phyloP scores from a whole-genome alignment of 2,329 filamentous ascomycete genomes.

The Paecilomyces dactylethromorphus region DNA sequence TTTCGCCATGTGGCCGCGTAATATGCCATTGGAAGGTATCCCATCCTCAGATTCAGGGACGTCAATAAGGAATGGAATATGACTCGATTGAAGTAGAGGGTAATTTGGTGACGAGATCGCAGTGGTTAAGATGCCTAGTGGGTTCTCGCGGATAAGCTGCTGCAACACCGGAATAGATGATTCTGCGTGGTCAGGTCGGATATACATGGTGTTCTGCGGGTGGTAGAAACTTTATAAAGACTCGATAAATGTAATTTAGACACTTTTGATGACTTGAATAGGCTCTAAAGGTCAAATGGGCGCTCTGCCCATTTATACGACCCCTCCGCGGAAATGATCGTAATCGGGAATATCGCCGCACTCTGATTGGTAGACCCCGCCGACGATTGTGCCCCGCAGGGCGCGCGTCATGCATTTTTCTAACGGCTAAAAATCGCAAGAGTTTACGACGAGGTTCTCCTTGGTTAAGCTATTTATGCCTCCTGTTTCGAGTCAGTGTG shows the following conservation, averaged over 20 bases:
- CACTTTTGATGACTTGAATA: neutral
- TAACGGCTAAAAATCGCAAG: neutral
- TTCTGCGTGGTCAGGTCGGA: slow-evolving; percentile 50
- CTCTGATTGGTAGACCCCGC: neutral
- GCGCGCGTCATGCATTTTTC: neutral
- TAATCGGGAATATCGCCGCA: neutral
- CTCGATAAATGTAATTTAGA: neutral
- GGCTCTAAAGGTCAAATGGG: too few species aligned
- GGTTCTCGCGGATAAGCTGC: slow-evolving; percentile 53
- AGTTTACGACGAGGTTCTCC: neutral
- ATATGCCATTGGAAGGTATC: slow-evolving; percentile 29
- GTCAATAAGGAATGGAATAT: slow-evolving; percentile 57
- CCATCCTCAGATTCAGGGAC: slow-evolving; percentile 19
- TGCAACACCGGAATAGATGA: slow-evolving; percentile 43
- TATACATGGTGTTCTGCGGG: slow-evolving; percentile 45
- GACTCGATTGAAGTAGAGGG: slow-evolving; percentile 51
- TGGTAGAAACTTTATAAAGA: neutral
- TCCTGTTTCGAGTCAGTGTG: too few species aligned
- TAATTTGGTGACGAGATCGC: slow-evolving; percentile 46
- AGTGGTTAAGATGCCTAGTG: slow-evolving; percentile 58
- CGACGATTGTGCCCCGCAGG: neutral
- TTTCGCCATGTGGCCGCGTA: slow-evolving; percentile 58
- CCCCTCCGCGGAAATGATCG: neutral
- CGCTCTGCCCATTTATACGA: neutral
- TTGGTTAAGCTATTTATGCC: neutral